Conservation (phyloP, 2,329 filamentous ascomycete species). For the Colletotrichum sp. region DNA sequence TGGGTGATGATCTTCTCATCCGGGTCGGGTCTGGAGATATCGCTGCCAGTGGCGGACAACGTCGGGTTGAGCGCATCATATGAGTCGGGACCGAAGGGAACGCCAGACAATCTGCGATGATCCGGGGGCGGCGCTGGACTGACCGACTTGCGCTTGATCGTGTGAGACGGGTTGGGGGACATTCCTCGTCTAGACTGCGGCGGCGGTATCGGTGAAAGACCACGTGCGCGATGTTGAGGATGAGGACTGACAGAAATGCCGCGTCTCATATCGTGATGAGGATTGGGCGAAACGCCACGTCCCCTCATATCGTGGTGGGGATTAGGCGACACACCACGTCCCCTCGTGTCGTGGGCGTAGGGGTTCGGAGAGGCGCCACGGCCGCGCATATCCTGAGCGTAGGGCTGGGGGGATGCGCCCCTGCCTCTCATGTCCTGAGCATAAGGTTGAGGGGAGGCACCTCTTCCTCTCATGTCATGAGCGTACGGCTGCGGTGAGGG, state of each 20-base stretch:
- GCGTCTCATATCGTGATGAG: slow-evolving; percentile 30
- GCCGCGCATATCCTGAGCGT: slow-evolving; percentile 19
- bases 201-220: slow-evolving; percentile 26
- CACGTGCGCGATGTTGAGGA: slow-evolving; percentile 50
- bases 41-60: slow-evolving; percentile 30
- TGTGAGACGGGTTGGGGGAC: slow-evolving; percentile 53
- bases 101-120: slow-evolving; percentile 59
- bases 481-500: slow-evolving; percentile 37
- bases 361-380: not conserved
- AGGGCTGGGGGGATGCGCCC: slow-evolving; percentile 46
- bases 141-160: slow-evolving; percentile 74
- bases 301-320: slow-evolving; percentile 54
- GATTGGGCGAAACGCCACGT: slow-evolving; percentile 3
- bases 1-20: slow-evolving; percentile 76
- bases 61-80: slow-evolving; percentile 75
- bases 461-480: slow-evolving; percentile 9
- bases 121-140: slow-evolving; percentile 68
- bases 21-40: slow-evolving; percentile 41
- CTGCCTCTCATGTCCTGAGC: slow-evolving; percentile 36
- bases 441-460: not conserved
- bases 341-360: not conserved
- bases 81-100: slow-evolving; percentile 78
- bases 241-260: slow-evolving; percentile 48
- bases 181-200: slow-evolving; percentile 44
- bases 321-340: slow-evolving; percentile 23